Base-by-base conservation (phyloP, 2,329 filamentous ascomycete genomes). In the Aspergillus persii region DNA sequence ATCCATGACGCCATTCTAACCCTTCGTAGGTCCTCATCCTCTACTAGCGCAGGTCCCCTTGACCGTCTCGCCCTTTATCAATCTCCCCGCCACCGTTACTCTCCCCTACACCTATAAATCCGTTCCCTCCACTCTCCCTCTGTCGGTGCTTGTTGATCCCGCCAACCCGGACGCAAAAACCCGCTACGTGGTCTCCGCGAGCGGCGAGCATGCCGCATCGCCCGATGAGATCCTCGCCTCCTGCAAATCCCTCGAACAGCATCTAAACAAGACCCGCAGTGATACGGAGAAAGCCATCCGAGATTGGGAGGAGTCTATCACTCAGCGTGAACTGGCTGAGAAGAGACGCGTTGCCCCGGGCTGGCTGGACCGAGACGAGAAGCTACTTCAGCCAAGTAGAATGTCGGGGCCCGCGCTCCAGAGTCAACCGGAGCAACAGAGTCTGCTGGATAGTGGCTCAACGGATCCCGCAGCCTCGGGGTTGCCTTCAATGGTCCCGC, bases 41-140 rank as follows among this genome's bases (percentile, higher is more conserved):
- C 86, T 97, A 64, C 87, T 99, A 50, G 90, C 93, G 66, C 95
- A 99, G 79, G 87, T 98, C 46, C 92, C 95, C 31, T 81, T 99
- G 57, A 96, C 92, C 53, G 92, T 98, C 49, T 97, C 94, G 3
- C 95, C 95, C 29, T 97, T 97, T 80, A 86, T 98, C 69, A 90
- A 89, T 61, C 88, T 99, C 33, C 95, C 95, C 9, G 89, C 91
- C 31, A 89, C 94, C 29, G 90, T 93, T 23, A 96, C 93, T 0
- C 86, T 99, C 7, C 94, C 95, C 27, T 98, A 98, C 80, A 96
- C 92, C 67, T 98, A 97, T 84, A 94, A 93, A 73, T 84, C 87
- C 9, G 89, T 98, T 71, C 91, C 94, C 0, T 94, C 92, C 0
- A 90, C 92, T 2, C 85, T 98, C 0, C 94, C 95, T 0, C 86